Conservation (phyloP, 164 flowering plant species). For the Tetrastigma voinierianum region DNA sequence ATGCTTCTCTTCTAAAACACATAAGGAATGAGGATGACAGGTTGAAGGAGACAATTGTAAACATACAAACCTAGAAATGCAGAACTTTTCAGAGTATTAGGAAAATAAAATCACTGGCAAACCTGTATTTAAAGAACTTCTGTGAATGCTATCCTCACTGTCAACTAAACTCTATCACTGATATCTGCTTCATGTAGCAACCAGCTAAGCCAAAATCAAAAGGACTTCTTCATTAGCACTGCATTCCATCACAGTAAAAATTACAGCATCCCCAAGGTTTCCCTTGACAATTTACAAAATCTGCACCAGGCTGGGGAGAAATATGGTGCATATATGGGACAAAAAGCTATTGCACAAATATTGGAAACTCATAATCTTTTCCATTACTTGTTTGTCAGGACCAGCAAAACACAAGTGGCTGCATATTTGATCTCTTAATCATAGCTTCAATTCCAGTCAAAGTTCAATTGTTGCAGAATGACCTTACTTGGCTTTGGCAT, state of each 20-base stretch:
- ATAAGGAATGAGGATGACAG: no score
- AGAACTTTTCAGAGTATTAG: no score
- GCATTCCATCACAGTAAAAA: not conserved
- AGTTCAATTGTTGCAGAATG: not conserved
- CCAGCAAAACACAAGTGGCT: not conserved
- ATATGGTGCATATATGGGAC: slow-evolving; percentile 14
- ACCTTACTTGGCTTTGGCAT: slow-evolving; percentile 18
- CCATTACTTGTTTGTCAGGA: not conserved
- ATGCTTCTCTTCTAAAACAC: no score
- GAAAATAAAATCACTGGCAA: no score
- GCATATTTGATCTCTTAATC: slow-evolving; percentile 5
- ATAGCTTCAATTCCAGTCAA: not conserved
- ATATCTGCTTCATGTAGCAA: no score
- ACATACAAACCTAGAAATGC: no score
- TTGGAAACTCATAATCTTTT: not conserved
- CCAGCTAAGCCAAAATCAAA: no score
- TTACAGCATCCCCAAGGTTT: not conserved
- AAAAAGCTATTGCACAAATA: not conserved
- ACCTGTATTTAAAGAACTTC: no score
- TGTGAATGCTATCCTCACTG: no score
- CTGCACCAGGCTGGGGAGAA: slow-evolving; percentile 24
- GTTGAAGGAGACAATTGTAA: no score
- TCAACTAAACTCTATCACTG: no score
- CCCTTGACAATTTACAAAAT: slow-evolving; percentile 19
- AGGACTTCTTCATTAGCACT: not conserved